Percentiles rank a stretch among this genome's conserved stretches.
Conservation (phyloP, 169 alveolate species). For the Toxoplasma gondii region DNA sequence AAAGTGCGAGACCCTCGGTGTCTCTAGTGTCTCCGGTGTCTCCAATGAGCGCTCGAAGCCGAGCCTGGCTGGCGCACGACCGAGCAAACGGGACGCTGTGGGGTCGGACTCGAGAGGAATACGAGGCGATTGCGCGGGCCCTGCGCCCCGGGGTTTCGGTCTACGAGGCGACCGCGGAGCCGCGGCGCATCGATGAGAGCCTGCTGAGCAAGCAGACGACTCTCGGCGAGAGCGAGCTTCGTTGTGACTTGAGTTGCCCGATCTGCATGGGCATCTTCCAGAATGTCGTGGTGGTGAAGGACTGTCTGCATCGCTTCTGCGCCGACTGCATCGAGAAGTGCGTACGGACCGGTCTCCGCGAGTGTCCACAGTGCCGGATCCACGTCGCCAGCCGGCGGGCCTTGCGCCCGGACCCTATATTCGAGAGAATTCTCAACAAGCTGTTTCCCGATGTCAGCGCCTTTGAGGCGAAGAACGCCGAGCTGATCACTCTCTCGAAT, state of each 20-base stretch:
- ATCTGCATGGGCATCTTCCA: constrained; percentile 68
- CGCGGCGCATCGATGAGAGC: constrained; percentile 12
- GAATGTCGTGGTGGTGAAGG: constrained; percentile 78
- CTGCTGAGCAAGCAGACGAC: background rate
- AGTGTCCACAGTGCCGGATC: constrained; percentile 83
- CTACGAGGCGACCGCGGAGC: constrained; percentile 35
- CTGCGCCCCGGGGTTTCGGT: constrained; percentile 47
- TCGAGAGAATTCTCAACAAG: constrained; percentile 74
- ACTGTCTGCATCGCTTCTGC: constrained; percentile 84
- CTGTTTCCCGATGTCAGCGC: constrained; percentile 75
- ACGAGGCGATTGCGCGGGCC: background rate
- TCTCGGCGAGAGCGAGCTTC: constrained; percentile 10
- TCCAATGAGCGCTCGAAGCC: constrained; percentile 20
- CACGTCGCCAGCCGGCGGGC: constrained; percentile 81
- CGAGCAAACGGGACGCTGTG: constrained; percentile 39
- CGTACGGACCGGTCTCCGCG: constrained; percentile 80
- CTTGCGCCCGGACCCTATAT: constrained; percentile 73
- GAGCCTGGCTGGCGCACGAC: constrained; percentile 14
- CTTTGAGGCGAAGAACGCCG: constrained; percentile 58
- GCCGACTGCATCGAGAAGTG: constrained; percentile 84
- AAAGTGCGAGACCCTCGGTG: background rate
- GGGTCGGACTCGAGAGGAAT: constrained; percentile 44
- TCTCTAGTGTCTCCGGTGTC: background rate
- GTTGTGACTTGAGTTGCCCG: constrained; percentile 53
- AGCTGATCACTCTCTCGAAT: constrained; percentile 46